Evolutionary conservation across 768 basidiomycete species (phyloP).

Genomic region (Boletus rubescentipes): DNA sequence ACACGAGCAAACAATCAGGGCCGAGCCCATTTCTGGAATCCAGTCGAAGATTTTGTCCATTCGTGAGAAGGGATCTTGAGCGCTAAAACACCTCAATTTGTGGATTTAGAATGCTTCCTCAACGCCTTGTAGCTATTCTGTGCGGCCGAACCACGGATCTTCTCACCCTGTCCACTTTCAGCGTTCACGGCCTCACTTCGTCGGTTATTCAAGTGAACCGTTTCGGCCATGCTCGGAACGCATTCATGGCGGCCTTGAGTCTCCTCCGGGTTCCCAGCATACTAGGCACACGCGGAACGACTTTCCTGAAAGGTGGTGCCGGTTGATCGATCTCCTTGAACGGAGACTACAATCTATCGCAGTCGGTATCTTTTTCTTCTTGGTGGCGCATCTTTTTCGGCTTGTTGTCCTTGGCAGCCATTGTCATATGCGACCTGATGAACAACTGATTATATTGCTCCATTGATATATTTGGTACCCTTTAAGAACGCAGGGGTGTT

Average conservation of each 20-base stretch:
- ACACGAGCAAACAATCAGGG: conserved; percentile 26
- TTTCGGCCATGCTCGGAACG: conserved; percentile 12
- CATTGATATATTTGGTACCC: conserved; percentile 3
- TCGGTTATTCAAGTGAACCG: conserved; percentile 8
- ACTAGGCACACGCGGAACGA: conserved; percentile 3
- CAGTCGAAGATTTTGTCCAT: conserved; percentile 3
- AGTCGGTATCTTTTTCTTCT: conserved; percentile 4
- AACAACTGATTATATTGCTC: conserved; percentile 1
- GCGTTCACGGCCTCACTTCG: conserved; percentile 3
- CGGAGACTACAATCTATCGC: conserved; percentile 5
- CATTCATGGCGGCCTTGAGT: conserved; percentile 5
- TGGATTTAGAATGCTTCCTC: conserved; percentile 6
- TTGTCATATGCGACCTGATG: conserved; percentile 10
- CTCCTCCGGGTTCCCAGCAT: conserved; percentile 7
- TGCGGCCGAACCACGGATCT: conserved; percentile 3
- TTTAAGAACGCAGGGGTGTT: background rate
- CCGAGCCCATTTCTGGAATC: conserved; percentile 2
- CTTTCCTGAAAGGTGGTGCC: conserved; percentile 10
- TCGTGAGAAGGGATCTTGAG: conserved; percentile 19
- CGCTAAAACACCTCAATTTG: conserved; percentile 1
- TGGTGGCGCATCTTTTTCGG: conserved; percentile 13
- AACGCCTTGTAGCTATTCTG: background rate
- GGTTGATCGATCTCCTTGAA: conserved; percentile 10
- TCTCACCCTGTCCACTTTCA: conserved; percentile 2
- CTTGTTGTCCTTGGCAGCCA: conserved; percentile 7